Evolutionary conservation across 495 filamentous ascomycete genomes (phyloP), one percentile per base, ranked within the genome.

Genomic region (Daldinia grandis): DNA sequence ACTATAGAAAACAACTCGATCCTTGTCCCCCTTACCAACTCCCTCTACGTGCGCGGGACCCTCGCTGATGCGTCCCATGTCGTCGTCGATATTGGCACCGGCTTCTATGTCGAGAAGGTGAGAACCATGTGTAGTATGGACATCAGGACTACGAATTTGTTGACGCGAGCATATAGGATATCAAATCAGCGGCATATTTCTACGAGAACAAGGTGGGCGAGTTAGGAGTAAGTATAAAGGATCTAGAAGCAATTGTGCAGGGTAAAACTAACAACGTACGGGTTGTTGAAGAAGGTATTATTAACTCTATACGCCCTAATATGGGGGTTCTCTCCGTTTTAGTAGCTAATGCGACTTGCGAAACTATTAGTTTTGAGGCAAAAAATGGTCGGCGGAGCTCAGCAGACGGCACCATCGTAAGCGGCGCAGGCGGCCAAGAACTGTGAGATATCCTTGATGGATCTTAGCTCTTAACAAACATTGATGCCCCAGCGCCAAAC

Each of bases 31-130:
- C 80, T 99, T 56, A 99, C 95, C 2, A 92, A 91, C 68, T 97
- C 93, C 21, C 87, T 99, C 53, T 99, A 98, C 80, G 94, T 98
- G 14, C 92, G 92, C 51, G 96, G 95, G 5, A 87, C 82, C 19
- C 84, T 98, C 21, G 85, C 93, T 33, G 87, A 90, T 78, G 87
- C 91, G 9, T 87, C 92, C 64, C 90, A 90, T 65, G 94, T 98
- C 10, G 85, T 99, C 49, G 93, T 99, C 24, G 95, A 99, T 82
- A 91, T 99, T 17, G 95, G 95, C 15, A 99, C 95, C 1, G 95
- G 95, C 3, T 99, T 95, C 78, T 98, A 93, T 78, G 91, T 98
- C 62, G 95, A 98, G 81, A 99, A 99, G 87, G 91, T 92, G 19
- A 56, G 25, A 25, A 57, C 66, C 56, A 47, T 35, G 10, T 25